phyloP scores from a whole-genome alignment of 2,329 filamentous ascomycete genomes.

The Epichloe gansuensis region DNA sequence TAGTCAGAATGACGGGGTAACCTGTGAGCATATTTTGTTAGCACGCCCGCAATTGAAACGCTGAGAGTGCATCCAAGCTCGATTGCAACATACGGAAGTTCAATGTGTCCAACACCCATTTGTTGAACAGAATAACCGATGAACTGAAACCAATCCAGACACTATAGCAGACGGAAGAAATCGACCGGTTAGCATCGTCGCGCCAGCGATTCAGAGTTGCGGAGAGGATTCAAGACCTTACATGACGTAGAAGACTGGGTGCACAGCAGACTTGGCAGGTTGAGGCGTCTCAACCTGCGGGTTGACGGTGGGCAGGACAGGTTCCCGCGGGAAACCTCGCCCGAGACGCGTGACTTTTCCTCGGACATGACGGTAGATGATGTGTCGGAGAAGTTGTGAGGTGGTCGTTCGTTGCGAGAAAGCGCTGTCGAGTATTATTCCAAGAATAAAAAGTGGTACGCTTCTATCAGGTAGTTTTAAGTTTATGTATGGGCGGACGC shows the following conservation, averaged over 20 bases:
- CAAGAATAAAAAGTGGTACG: slow-evolving; percentile 12
- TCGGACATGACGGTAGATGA: slow-evolving; percentile 30
- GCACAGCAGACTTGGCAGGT: slow-evolving; percentile 51
- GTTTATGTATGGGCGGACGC: slow-evolving; percentile 11
- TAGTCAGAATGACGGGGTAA: slow-evolving; percentile 73
- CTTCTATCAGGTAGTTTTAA: neutral
- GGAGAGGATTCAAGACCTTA: slow-evolving; percentile 24
- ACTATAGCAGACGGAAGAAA: slow-evolving; percentile 35
- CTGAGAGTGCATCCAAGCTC: neutral
- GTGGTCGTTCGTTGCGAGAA: slow-evolving; percentile 11
- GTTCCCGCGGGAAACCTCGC: slow-evolving; percentile 54
- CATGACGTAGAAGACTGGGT: slow-evolving; percentile 78
- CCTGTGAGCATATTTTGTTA: slow-evolving; percentile 26
- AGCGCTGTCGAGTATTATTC: slow-evolving; percentile 8
- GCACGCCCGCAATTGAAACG: neutral
- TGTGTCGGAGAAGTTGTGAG: slow-evolving; percentile 12
- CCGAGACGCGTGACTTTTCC: slow-evolving; percentile 76
- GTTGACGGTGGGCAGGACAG: slow-evolving; percentile 72
- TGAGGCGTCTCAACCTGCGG: slow-evolving; percentile 60
- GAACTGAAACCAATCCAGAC: slow-evolving; percentile 89
- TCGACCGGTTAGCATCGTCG: neutral
- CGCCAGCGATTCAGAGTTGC: neutral
- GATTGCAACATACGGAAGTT: slow-evolving; percentile 47
- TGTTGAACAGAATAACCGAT: slow-evolving; percentile 97
- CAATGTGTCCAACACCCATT: slow-evolving; percentile 83